Percentiles rank a stretch among this genome's conserved stretches.
Evolutionary conservation across 257 asterid species (phyloP).

Genomic region (Capsicum pubescens): DNA sequence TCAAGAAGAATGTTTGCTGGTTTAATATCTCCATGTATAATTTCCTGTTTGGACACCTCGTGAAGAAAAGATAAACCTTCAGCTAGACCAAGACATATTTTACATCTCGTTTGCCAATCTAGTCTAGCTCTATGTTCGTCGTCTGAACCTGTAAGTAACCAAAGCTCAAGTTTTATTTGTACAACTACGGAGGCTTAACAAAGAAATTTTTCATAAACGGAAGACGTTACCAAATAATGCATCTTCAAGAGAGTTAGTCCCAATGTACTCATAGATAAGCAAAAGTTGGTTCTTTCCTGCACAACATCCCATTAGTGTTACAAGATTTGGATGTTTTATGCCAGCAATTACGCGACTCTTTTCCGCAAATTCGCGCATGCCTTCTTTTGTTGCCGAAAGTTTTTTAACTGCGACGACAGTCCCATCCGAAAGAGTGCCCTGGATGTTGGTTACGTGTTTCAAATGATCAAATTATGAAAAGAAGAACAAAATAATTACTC

Average conservation of each 20-base stretch:
- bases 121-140: neutral
- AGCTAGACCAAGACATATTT: constrained; percentile 31
- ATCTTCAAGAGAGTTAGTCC: constrained; percentile 18
- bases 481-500: neutral
- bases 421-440: constrained; percentile 12
- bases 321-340: constrained; percentile 26
- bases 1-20: constrained; percentile 29
- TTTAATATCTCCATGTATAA: constrained; percentile 29
- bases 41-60: constrained; percentile 11
- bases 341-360: neutral
- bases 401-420: neutral
- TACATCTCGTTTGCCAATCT: constrained; percentile 23
- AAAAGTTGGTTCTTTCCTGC: constrained; percentile 23
- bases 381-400: constrained; percentile 5
- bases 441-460: constrained; percentile 1
- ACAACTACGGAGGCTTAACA: constrained; percentile 10
- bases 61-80: constrained; percentile 33
- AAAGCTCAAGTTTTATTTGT: neutral
- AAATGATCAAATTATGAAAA: neutral
- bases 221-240: constrained; percentile 30
- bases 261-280: constrained; percentile 30
- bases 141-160: constrained; percentile 13
- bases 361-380: constrained; percentile 6
- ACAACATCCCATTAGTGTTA: constrained; percentile 24
- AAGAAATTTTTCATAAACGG: neutral